Percentiles rank a stretch among this genome's conserved stretches.
Evolutionary conservation across 2,329 filamentous ascomycete species (phyloP).

Genomic region (Mycocentrospora acerina): DNA sequence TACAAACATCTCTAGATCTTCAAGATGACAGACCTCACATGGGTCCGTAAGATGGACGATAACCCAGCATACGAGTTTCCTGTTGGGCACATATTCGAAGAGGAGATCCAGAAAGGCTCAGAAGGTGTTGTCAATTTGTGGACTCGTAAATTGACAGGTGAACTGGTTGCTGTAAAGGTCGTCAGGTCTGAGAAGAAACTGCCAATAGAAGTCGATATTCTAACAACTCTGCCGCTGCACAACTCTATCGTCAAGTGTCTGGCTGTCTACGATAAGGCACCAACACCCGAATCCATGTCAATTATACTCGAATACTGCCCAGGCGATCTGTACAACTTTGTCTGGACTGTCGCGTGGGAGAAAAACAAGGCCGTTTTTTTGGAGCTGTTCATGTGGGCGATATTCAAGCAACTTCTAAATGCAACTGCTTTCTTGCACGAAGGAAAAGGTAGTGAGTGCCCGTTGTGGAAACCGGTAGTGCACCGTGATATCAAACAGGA

Average conservation of each 20-base stretch:
- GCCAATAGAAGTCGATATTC: conserved; percentile 14
- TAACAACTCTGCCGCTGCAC: conserved; percentile 10
- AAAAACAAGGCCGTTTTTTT: conserved; percentile 3
- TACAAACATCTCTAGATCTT: no score
- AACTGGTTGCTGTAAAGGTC: conserved; percentile 16
- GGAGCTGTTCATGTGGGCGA: conserved; percentile 17
- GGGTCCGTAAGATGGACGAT: no score
- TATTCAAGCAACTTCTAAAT: conserved; percentile 13
- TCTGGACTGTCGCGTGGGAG: background rate
- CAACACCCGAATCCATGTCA: conserved; percentile 1
- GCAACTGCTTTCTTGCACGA: conserved; percentile 25
- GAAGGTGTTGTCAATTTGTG: conserved; percentile 15
- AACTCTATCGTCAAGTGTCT: conserved; percentile 11
- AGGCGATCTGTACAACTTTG: conserved; percentile 16
- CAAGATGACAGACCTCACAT: no score
- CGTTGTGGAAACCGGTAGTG: conserved; percentile 75
- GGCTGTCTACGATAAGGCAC: conserved; percentile 4
- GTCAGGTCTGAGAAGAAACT: conserved; percentile 1
- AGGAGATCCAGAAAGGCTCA: conserved; percentile 6
- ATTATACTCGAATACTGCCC: conserved; percentile 18
- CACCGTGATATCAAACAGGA: conserved; percentile 95
- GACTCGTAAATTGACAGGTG: conserved; percentile 3
- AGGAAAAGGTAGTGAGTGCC: conserved; percentile 9
- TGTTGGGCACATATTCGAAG: background rate
- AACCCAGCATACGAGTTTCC: no score